Base-by-base conservation (phyloP, 2,329 filamentous ascomycete species). In the Diplodia mutila region DNA sequence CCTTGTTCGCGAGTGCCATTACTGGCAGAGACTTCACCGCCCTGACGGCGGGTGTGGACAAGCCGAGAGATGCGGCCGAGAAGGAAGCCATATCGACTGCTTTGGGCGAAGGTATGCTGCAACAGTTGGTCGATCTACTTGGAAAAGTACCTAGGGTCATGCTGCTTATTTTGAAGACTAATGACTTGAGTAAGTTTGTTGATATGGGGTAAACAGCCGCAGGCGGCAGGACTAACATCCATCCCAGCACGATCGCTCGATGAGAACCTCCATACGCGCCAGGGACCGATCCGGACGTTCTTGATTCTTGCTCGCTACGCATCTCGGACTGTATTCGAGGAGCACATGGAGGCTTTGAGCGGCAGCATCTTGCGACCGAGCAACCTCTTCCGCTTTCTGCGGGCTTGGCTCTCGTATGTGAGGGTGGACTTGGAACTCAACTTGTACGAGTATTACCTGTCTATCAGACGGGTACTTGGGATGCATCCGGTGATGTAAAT, bases 101-200 rank as follows among this genome's bases (percentile, higher is more conserved):
- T 0, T 83, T 99, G 68, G 91, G 93, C 57, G 93, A 97, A 66
- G 94, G 94, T 11, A 87, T 99, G 77, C 85, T 99, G 46, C 91
- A 91, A 69, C 91, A 97, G 73, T 85, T 99, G 7, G 92, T 99
- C 8, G 90, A 94, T 72, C 84, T 99, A 71, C 87, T 99, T 5
- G 92, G 93, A 57, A 88, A 92, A 73, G 94, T 99, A 7, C 95
- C 95, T 0, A 85, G 93, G 53, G 92, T 99, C 71, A 97, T 99
- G 66, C 85, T 99, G 14, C 84, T 99, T 32, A 98, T 99, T 72
- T 85, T 99, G 70, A 99, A 99, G 82, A 99, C 95, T 2, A 99
- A 99, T 77, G 95, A 99, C 80, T 83, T 99, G 48, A 99, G 84
- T 86, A 80, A 75, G 84, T 80, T 46, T 11, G 49, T 52, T n/a